Base-by-base conservation (phyloP, 2,329 filamentous ascomycete species). In the Parafenestella ontariensis region DNA sequence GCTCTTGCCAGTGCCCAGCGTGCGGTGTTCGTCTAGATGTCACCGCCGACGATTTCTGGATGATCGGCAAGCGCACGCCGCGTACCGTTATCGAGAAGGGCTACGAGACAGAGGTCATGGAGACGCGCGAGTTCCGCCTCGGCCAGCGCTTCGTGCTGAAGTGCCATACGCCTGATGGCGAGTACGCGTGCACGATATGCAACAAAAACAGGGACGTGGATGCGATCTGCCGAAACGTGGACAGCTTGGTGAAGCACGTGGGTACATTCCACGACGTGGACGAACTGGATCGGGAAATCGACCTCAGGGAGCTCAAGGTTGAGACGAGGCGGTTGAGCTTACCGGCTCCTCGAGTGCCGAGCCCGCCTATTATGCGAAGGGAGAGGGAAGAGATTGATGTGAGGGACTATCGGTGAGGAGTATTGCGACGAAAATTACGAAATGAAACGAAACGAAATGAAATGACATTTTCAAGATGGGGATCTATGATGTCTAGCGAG, bases 101-200 rank as follows among this genome's bases (percentile, higher is more conserved):
- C 10, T 71, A 71, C 41, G 64, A 73, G 36, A 68, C 72, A 10
- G 66, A 71, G 20, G 58, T 75, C 34, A 55, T 73, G 46, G 70
- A 75, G 37, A 72, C 71, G n/a, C 61, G 72, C 18, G 72, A 73
- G 47, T 76, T 74, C 33, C 60, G 68, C 21, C 65, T 76, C 7
- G 71, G 66, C 1, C 74, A 75, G 58, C 68, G 73, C 8, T 76
- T 76, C 52, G 70, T 74, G 6, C 55, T 76, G 46, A 76, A 76
- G 45, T 75, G 73, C 45, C 73, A 76, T 41, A 75, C 73, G 0
- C 62, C 65, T 1, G 68, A 71, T 13, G 73, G 72, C 26, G 67
- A 72, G 53, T 76, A 70, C 47, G 74, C 74, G 5, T 76, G 74
- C 49, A 66, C 73, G 5, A 66, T 76, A 3, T 76, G 74, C 51